Conservation (phyloP, 495 filamentous ascomycete species). For the Penicillium dipodomyicola region DNA sequence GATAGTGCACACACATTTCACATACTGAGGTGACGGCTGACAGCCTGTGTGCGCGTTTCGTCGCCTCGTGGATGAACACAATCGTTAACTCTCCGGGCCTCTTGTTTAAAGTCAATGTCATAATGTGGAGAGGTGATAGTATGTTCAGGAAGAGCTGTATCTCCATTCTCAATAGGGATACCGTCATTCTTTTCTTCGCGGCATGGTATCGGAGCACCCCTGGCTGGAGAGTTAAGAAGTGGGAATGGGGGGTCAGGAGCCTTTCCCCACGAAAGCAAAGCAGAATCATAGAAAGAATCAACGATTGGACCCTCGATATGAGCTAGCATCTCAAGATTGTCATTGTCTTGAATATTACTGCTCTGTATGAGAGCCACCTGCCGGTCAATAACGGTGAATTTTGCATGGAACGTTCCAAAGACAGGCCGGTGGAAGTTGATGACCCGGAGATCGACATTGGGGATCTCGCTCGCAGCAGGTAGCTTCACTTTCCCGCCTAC, state of each 20-base stretch:
- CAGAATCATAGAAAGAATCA: constrained; percentile 69
- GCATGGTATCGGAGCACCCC: constrained; percentile 30
- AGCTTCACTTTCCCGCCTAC: constrained; percentile 54
- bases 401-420: constrained; percentile 74
- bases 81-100: constrained; percentile 59
- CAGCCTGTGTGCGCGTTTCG: constrained; percentile 54
- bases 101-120: constrained; percentile 55
- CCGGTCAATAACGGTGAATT: constrained; percentile 74
- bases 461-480: constrained; percentile 60
- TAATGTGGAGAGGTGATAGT: constrained; percentile 59
- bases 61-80: constrained; percentile 43
- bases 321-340: constrained; percentile 78
- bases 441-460: constrained; percentile 68
- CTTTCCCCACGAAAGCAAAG: constrained; percentile 68
- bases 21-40: constrained; percentile 61
- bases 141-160: constrained; percentile 51
- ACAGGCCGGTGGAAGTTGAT: constrained; percentile 72
- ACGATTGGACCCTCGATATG: constrained; percentile 75
- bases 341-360: constrained; percentile 77
- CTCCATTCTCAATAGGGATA: constrained; percentile 18
- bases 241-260: constrained; percentile 61
- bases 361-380: constrained; percentile 65
- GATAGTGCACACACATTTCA: background rate
- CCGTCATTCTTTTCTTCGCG: constrained; percentile 3
- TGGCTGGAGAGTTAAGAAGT: constrained; percentile 51